phyloP scores from a whole-genome alignment of 2,329 filamentous ascomycete species.

The Colletotrichum higginsianum region DNA sequence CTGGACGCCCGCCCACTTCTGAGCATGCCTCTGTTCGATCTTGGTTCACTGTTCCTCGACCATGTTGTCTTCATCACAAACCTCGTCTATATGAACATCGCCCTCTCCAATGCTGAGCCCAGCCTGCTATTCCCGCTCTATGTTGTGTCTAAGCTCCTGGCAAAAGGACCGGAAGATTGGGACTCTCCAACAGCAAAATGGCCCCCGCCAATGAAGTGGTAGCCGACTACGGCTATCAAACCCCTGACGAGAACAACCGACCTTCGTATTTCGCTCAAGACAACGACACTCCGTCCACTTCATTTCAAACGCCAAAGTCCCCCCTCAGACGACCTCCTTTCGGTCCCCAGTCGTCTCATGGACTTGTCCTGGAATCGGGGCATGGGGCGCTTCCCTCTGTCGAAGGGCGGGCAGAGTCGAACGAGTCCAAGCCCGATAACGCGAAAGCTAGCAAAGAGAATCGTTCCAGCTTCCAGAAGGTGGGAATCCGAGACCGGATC shows the following conservation, averaged over 20 bases:
- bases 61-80: conserved; percentile 69
- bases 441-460: conserved; percentile 51
- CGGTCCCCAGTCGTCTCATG: conserved; percentile 33
- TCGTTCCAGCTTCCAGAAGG: conserved; percentile 46
- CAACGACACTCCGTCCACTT: conserved; percentile 23
- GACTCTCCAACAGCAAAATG: conserved; percentile 56
- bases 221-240: conserved; percentile 54
- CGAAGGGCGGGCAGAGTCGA: conserved; percentile 42
- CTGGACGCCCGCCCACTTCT: conserved; percentile 21
- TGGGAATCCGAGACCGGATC: conserved; percentile 65
- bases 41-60: conserved; percentile 66
- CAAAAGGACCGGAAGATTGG: conserved; percentile 63
- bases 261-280: conserved; percentile 48
- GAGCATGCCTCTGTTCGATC: conserved; percentile 66
- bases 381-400: conserved; percentile 22
- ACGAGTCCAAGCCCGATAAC: conserved; percentile 51
- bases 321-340: conserved; percentile 36
- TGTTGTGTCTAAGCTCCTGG: conserved; percentile 63
- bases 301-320: conserved; percentile 14
- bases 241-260: conserved; percentile 54
- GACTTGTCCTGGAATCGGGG: conserved; percentile 17
- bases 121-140: conserved; percentile 63
- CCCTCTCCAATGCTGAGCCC: conserved; percentile 64
- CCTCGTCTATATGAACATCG: conserved; percentile 67
- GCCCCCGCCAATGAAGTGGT: conserved; percentile 52